Base-by-base conservation (phyloP, 768 basidiomycete genomes). In the Cantharellus cinnabarinus region DNA sequence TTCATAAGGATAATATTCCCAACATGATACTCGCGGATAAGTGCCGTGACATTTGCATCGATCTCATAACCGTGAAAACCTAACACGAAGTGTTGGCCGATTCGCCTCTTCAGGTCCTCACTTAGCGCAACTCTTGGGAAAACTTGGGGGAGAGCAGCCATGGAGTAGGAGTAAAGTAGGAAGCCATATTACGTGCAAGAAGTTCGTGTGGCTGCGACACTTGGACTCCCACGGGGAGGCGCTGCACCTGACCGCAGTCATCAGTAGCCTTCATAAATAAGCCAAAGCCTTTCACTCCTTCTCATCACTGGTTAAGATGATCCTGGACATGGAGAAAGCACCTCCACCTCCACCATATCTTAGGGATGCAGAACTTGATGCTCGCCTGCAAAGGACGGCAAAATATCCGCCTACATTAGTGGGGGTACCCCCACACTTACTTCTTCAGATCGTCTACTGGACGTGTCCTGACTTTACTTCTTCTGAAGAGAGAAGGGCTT, bases 401-500 rank as follows among this genome's bases (percentile, higher is more conserved):
- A 29, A 29, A 29, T 29, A 29, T 29, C 20, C 20, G 20, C 20
- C 29, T 29, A 48, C 29, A 29, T 48, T 48, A 48, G 29, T 10
- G 10, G 10, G 44, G 44, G 65, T 85, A 0, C 81, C 85, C 0
- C 64, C 81, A 0, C 78, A 86, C 62, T 67, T 89, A 34, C 73
- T 88, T 3, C 76, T 89, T 54, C 76, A 81, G 56, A 76, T 87
- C 56, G 77, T 89, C 3, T 78, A 83, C 66, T 69, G 72, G 63
- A 77, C 78, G 2, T 85, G 88, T 65, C 79, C 82, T 1, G 73
- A 72, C 57, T 66, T 68, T 1, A 37, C 54, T 37, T 38, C 63
- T 35, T 38, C 60, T 38, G 50, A 52, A 38, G 39, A 58, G 20
- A 82, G 83, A 67, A 72, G 85, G 42, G 78, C 77, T 71, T 80